Evolutionary conservation across 2,329 filamentous ascomycete genomes (phyloP), one percentile per base, ranked within the genome.

Genomic region (Fusarium kyushuense): DNA sequence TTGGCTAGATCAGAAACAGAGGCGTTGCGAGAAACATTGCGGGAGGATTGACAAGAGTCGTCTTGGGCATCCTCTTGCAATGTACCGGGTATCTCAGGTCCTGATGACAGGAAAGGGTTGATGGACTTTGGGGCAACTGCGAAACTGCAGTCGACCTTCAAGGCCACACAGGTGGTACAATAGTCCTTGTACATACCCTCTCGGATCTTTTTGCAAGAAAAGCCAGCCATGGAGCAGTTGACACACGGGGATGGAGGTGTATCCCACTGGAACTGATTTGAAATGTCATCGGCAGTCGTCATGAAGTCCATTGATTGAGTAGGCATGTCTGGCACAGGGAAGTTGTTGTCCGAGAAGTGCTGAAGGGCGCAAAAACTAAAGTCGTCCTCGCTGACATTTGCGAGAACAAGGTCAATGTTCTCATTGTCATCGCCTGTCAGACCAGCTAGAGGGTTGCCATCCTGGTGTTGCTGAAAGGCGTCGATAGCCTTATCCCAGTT

Each of bases 161-260:
- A 78, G 16, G 87, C 87, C 45, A 89, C 86, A 70, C 88, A 90
- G 70, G 83, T 87, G 30, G 87, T 89, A 72, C 87, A 90, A 67
- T 86, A 88, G 61, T 86, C 86, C 76, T 83, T 86, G 74, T 86
- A 84, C 71, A 82, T 80, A 83, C 87, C 87, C 76, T 89, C 87
- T 33, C 82, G 77, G 60, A 89, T 86, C 33, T 80, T 82, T 77
- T 89, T 90, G 82, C 87, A 90, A 41, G 86, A 81, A 72, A 86
- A 88, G 33, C 84, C 82, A 45, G 83, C 83, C 6, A 80, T 71
- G 42, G 79, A 75, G 67, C 87, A 90, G 70, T 86, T 81, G 21
- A 75, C 74, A 71, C 87, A 90, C 6, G 87, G 85, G 7, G 74
- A 75, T 13, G 81, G 75, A 12, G 83, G 79, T 36, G 79, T 79